These are phyloP conservation scores for Corylus americana DNA, from an alignment of 306 rosid species.

Conservation along the genomic window DNA sequence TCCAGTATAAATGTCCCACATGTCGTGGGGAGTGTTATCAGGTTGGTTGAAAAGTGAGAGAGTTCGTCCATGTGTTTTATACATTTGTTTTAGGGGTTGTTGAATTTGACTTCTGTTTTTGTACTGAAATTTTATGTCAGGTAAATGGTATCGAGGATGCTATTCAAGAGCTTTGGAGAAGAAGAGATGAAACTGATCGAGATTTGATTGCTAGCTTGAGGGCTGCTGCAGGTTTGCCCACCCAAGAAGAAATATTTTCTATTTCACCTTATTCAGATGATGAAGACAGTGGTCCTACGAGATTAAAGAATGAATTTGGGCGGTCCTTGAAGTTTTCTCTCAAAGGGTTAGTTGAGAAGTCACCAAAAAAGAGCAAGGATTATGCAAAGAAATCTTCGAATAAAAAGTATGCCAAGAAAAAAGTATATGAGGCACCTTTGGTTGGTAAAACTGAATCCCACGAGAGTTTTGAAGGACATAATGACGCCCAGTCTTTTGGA, in stretches of 20 bases:
- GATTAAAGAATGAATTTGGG: constrained; percentile 68
- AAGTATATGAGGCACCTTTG: constrained; percentile 46
- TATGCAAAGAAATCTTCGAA: constrained; percentile 65
- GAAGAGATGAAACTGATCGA: constrained; percentile 74
- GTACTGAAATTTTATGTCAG: constrained; percentile 39
- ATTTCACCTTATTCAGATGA: constrained; percentile 94
- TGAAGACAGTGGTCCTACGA: constrained; percentile 70
- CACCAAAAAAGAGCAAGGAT: constrained; percentile 74
- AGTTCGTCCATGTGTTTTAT: not conserved
- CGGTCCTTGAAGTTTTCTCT: constrained; percentile 80
- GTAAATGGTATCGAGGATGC: constrained; percentile 93
- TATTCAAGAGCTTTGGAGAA: constrained; percentile 92
- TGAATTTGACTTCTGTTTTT: constrained; percentile 19
- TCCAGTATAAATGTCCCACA: constrained; percentile 89
- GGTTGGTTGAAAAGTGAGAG: constrained; percentile 41
- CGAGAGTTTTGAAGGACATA: constrained; percentile 61
- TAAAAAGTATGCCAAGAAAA: constrained; percentile 66
- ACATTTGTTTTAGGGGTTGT: not conserved
- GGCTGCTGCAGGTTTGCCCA: constrained; percentile 94
- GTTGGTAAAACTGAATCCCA: constrained; percentile 40
- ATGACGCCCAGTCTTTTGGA: constrained; percentile 50
- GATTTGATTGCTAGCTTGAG: constrained; percentile 83
- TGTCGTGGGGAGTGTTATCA: constrained; percentile 97
- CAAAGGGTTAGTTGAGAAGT: constrained; percentile 67
- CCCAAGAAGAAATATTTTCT: constrained; percentile 85